These are phyloP conservation scores for Agrocybe pediades DNA, from an alignment of 768 basidiomycete species.

Conservation along the genomic window DNA sequence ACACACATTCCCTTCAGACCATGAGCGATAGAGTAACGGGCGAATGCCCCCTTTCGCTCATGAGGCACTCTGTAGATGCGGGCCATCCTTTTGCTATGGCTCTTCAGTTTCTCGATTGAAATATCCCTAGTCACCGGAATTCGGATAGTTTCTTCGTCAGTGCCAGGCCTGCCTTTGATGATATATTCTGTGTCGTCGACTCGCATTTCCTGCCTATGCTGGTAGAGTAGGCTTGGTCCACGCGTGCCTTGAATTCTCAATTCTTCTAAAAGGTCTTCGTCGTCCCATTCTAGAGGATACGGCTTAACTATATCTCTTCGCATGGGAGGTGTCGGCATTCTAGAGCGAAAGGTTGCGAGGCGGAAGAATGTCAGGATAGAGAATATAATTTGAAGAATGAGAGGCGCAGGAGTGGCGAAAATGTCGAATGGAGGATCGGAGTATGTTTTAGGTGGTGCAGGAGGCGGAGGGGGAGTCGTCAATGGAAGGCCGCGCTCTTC, in stretches of 20 bases:
- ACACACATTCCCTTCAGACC: conserved; percentile 11
- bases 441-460: neutral
- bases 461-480: conserved; percentile 1
- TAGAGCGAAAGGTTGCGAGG: conserved; percentile 4
- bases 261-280: too few species aligned
- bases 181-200: conserved; percentile 23
- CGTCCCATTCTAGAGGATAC: too few species aligned
- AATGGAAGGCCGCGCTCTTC: neutral
- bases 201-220: too few species aligned
- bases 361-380: conserved; percentile 8
- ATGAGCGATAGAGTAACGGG: neutral
- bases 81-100: conserved; percentile 15
- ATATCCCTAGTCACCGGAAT: conserved; percentile 17
- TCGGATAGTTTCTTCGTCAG: conserved; percentile 7
- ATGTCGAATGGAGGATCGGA: conserved; percentile 8
- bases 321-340: neutral
- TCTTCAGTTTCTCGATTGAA: conserved; percentile 10
- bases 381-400: conserved; percentile 16
- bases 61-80: conserved; percentile 23
- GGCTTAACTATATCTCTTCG: neutral
- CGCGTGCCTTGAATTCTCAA: too few species aligned
- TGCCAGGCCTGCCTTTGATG: conserved; percentile 9
- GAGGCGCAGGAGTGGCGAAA: conserved; percentile 11
- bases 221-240: too few species aligned
- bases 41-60: neutral